Evolutionary conservation across 73 alveolate species (phyloP), one percentile per base, ranked within the genome.

Genomic region (Paramecium caudatum): DNA sequence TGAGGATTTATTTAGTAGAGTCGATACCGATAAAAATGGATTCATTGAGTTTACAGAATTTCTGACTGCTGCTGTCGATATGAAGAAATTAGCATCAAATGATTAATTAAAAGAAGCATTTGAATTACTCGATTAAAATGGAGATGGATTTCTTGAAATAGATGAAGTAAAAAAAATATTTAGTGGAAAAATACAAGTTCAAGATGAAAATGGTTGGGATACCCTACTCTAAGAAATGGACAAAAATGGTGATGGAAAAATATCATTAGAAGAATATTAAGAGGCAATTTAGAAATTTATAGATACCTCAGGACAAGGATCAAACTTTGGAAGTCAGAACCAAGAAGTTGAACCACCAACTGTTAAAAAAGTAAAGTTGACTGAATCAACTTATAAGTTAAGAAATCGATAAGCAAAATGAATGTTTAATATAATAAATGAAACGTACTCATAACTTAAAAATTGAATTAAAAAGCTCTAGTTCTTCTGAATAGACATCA

Each of bases 11-110:
- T 63, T 94, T 36, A 82, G 34, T 17, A 47, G 90, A 61, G 78
- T 94, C 17, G 98, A 94, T 50, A 46, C 94, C 47, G 96, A 94
- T 61, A 46, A 80, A 1, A 93, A 93, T 93, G 96, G 96, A 8
- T 82, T 43, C 21, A 83, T 94, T 7, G 95, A 93, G 21, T 94
- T 82, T 46, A 91, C 93, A 12, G 98, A 94, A 69, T 94, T 93
- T 50, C 37, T 93, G 41, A 83, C 91, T 13, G 98, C 96, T 12
- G 88, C 91, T 6, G 47, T 94, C 45, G 94, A 94, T 78, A 49
- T 65, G 61, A 16, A 63, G 9, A 61, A 63, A 12, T 49, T 91
- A 81, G 70, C 74, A 12, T 46, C 82, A n/a, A 82, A 78, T 9
- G 96, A 85, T 21, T 33, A 92, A 46, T 48, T 93, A 6, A 92